These are phyloP conservation scores for Trichosphaerium sp. DNA, from an alignment of 78 protist genomes.

Conservation along the genomic window DNA sequence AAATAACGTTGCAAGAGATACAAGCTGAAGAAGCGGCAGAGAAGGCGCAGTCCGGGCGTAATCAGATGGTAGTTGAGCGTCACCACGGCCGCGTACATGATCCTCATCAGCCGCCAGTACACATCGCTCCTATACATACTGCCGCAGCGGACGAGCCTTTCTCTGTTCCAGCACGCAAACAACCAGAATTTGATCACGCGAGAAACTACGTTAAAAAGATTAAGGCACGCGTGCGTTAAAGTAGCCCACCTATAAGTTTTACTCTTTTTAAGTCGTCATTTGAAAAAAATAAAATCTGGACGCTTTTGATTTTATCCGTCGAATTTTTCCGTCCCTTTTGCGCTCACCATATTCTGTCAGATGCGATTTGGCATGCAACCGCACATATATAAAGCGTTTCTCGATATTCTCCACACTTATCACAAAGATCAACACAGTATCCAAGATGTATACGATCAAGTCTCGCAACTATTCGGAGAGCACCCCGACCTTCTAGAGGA, in stretches of 20 bases:
- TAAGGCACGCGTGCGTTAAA: conserved; percentile 6
- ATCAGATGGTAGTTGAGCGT: not conserved
- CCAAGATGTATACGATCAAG: conserved; percentile 68
- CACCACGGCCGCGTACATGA: not conserved
- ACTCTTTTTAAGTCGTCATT: not conserved
- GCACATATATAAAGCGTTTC: conserved; percentile 69
- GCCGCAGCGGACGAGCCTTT: not conserved
- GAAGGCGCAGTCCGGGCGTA: not conserved
- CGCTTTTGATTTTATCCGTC: too few species aligned
- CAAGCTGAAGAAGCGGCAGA: not conserved
- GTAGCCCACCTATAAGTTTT: too few species aligned
- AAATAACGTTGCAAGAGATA: too few species aligned
- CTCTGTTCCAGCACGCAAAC: conserved; percentile 8
- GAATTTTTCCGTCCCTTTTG: not conserved
- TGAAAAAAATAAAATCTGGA: conserved; percentile 14
- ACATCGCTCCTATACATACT: too few species aligned
- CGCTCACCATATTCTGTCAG: not conserved
- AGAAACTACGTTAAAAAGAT: conserved; percentile 73
- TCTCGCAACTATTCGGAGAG: conserved; percentile 51
- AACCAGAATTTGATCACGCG: conserved; percentile 65
- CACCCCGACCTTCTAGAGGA: conserved; percentile 84
- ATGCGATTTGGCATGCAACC: conserved; percentile 71
- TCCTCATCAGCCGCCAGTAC: not conserved
- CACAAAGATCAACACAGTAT: conserved; percentile 65
- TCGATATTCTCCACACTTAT: conserved; percentile 82